A percentile compares a stretch with the other conserved stretches of the same genome.
phyloP scores from a whole-genome alignment of 2,329 filamentous ascomycete genomes.

The Colletotrichum magnum region DNA sequence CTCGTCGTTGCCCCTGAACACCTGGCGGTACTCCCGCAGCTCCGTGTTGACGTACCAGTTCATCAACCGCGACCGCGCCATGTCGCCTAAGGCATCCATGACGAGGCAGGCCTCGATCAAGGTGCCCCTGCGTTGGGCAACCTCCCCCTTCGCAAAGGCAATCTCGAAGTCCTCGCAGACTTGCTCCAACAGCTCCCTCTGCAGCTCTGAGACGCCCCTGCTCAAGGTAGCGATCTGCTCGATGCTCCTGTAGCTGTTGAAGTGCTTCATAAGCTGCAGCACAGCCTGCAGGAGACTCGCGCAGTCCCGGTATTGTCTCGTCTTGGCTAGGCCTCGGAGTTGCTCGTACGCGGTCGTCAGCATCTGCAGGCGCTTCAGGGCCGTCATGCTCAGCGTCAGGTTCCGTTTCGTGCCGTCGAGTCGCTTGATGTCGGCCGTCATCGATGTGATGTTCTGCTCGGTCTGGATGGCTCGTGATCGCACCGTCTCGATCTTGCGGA shows the following conservation, averaged over 20 bases:
- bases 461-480: constrained; percentile 91
- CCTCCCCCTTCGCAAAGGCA: constrained; percentile 90
- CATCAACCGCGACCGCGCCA: constrained; percentile 83
- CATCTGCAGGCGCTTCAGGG: constrained; percentile 97
- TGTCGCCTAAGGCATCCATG: constrained; percentile 93
- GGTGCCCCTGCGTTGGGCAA: constrained; percentile 76
- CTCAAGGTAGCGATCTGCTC: constrained; percentile 97
- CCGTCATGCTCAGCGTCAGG: constrained; percentile 96
- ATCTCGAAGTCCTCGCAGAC: constrained; percentile 99
- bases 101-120: constrained; percentile 91
- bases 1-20: constrained; percentile 97
- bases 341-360: constrained; percentile 99
- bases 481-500: constrained; percentile 95
- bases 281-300: constrained; percentile 94
- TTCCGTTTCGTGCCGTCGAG: constrained; percentile 97
- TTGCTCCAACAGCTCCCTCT: constrained; percentile 93
- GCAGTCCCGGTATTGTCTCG: constrained; percentile 94
- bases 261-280: constrained; percentile 97
- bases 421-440: constrained; percentile 99
- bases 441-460: constrained; percentile 95
- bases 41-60: constrained; percentile 99
- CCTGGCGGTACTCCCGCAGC: constrained; percentile 92
- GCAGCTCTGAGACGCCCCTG: constrained; percentile 92
- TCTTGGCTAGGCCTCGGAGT: constrained; percentile 84
- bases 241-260: constrained; percentile 97